Conservation (phyloP, 345 rosid species). For the Noccaea caerulescens region DNA sequence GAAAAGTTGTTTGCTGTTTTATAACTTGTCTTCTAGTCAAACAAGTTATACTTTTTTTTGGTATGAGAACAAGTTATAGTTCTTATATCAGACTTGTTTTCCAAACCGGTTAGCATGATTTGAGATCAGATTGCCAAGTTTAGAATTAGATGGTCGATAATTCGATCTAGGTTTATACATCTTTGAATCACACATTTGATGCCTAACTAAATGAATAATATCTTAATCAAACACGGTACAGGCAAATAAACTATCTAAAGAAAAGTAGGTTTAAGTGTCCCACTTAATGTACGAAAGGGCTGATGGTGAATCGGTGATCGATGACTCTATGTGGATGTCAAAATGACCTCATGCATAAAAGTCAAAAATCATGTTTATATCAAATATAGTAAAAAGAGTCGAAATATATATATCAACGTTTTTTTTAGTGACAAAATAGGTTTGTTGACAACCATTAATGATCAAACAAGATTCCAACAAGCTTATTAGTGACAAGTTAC, state of each 20-base stretch:
- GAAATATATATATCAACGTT: not conserved
- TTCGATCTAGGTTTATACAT: not conserved
- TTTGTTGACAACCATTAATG: not conserved
- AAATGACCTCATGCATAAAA: slow-evolving; percentile 42
- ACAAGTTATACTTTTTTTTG: not conserved
- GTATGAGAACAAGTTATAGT: not conserved
- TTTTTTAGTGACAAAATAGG: not conserved
- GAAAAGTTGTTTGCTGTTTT: slow-evolving; percentile 25
- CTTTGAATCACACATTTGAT: slow-evolving; percentile 23
- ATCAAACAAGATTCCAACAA: not conserved
- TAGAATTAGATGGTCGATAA: not conserved
- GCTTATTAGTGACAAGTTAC: slow-evolving; percentile 20
- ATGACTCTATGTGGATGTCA: slow-evolving; percentile 38
- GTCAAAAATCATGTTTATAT: slow-evolving; percentile 31
- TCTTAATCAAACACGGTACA: slow-evolving; percentile 20
- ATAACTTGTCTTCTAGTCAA: slow-evolving; percentile 17
- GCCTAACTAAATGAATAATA: slow-evolving; percentile 30
- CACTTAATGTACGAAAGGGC: slow-evolving; percentile 35
- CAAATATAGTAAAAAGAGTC: not conserved
- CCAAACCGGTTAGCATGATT: not conserved
- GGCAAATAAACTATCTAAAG: not conserved
- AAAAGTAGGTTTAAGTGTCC: slow-evolving; percentile 40
- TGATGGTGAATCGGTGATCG: slow-evolving; percentile 14
- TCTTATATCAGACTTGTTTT: not conserved
- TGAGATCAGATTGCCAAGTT: not conserved